These are phyloP conservation scores for Capsicum baccatum DNA, from an alignment of 257 asterid genomes.

Conservation along the genomic window DNA sequence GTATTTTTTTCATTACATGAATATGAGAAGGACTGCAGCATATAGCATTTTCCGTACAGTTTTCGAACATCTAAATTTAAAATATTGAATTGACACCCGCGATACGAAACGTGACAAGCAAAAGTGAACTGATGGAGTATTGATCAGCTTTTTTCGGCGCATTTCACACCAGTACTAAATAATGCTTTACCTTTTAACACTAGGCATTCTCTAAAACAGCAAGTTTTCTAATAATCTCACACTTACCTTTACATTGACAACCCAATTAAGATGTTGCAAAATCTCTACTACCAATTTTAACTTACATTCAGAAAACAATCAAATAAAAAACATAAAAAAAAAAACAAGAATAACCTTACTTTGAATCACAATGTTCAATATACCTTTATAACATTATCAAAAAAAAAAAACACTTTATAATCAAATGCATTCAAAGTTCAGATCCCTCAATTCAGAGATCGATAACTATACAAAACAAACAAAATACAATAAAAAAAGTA, in stretches of 20 bases:
- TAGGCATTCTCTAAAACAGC: not conserved
- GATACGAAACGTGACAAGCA: too few species aligned
- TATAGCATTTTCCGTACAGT: too few species aligned
- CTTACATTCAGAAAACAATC: not conserved
- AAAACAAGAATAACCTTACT: too few species aligned
- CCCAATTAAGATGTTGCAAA: not conserved
- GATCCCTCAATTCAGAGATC: constrained; percentile 25
- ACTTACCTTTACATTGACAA: not conserved
- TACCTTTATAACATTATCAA: not conserved
- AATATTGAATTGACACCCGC: too few species aligned
- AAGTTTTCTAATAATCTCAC: not conserved
- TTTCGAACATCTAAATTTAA: too few species aligned
- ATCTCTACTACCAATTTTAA: not conserved
- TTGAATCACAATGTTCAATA: not conserved
- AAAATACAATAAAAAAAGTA: not conserved
- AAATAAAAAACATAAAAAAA: not conserved
- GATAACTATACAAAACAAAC: not conserved
- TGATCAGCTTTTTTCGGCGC: not conserved
- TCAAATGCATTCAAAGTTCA: not conserved
- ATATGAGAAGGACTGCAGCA: too few species aligned
- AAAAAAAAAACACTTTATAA: not conserved
- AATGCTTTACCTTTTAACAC: not conserved
- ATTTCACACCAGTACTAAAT: not conserved
- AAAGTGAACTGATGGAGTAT: too few species aligned
- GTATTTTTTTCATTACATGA: too few species aligned